Evolutionary conservation across 1,139 yeast genomes (phyloP).

Genomic region (Yamadazyma kanchanaburiensis): DNA sequence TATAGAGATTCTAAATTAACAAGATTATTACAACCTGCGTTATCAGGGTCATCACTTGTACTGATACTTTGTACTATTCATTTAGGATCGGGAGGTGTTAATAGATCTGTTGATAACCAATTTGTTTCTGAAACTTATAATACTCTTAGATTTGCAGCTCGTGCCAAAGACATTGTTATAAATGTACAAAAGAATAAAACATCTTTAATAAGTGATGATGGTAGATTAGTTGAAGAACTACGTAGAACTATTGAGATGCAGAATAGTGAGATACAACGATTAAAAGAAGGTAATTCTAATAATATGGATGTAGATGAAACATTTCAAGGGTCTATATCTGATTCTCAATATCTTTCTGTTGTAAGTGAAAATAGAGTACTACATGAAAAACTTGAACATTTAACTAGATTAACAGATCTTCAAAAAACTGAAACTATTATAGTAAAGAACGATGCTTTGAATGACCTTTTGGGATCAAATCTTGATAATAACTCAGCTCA

Average conservation of each 20-base stretch:
- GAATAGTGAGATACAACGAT: constrained; percentile 32
- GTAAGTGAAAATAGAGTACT: constrained; percentile 60
- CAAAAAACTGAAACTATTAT: constrained; percentile 53
- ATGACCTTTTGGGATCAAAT: constrained; percentile 43
- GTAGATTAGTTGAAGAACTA: constrained; percentile 44
- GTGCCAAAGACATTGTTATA: constrained; percentile 83
- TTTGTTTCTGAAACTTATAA: constrained; percentile 76
- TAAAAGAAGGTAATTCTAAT: constrained; percentile 2
- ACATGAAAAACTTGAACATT: constrained; percentile 67
- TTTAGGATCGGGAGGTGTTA: constrained; percentile 36
- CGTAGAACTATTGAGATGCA: constrained; percentile 43
- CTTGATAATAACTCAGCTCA: constrained; percentile 27
- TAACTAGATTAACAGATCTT: constrained; percentile 58
- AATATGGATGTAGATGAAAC: constrained; percentile 11
- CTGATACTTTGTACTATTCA: constrained; percentile 85
- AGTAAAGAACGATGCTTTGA: constrained; percentile 52
- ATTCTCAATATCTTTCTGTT: constrained; percentile 35
- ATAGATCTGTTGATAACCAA: constrained; percentile 25
- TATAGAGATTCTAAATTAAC: constrained; percentile 92
- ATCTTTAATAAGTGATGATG: constrained; percentile 33
- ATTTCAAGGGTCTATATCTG: no score
- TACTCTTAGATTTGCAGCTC: constrained; percentile 86
- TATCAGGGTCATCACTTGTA: constrained; percentile 85
- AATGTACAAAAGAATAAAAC: constrained; percentile 57
- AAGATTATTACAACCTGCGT: constrained; percentile 82